Conservation (phyloP, 2,329 filamentous ascomycete species). For the Colletotrichum theobromicola region DNA sequence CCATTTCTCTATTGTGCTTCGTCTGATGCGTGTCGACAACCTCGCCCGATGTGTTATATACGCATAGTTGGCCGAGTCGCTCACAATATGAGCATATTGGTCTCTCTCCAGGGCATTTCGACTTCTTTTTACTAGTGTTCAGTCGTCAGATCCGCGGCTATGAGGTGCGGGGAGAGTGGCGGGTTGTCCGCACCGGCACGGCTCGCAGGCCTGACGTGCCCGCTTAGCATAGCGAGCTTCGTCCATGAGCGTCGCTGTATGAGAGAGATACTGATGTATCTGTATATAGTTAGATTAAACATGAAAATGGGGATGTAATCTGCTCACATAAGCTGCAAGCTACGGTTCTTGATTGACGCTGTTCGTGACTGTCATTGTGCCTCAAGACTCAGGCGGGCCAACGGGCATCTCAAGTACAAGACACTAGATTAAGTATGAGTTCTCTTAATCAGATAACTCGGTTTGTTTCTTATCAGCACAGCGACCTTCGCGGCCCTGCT, state of each 20-base stretch:
- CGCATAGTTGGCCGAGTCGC: neutral
- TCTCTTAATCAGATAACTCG: neutral
- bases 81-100: slow-evolving; percentile 1
- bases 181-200: neutral
- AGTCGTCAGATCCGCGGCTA: neutral
- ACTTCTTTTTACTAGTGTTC: neutral
- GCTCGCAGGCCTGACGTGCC: slow-evolving; percentile 9
- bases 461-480: neutral
- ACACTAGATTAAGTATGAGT: neutral
- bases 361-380: neutral
- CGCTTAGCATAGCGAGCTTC: slow-evolving; percentile 12
- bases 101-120: neutral
- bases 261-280: rapidly evolving
- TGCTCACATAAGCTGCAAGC: too few relatives aligned
- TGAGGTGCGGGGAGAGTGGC: neutral
- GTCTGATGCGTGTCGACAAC: neutral
- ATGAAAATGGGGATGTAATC: too few relatives aligned
- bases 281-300: neutral
- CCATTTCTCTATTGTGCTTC: neutral
- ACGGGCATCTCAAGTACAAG: neutral
- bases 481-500: neutral
- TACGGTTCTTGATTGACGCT: too few relatives aligned
- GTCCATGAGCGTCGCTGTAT: neutral
- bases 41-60: neutral
- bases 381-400: neutral